Evolutionary conservation across 2,329 filamentous ascomycete species (phyloP), one percentile per base, ranked within the genome.

Genomic region (Pestalotiopsis sp.): DNA sequence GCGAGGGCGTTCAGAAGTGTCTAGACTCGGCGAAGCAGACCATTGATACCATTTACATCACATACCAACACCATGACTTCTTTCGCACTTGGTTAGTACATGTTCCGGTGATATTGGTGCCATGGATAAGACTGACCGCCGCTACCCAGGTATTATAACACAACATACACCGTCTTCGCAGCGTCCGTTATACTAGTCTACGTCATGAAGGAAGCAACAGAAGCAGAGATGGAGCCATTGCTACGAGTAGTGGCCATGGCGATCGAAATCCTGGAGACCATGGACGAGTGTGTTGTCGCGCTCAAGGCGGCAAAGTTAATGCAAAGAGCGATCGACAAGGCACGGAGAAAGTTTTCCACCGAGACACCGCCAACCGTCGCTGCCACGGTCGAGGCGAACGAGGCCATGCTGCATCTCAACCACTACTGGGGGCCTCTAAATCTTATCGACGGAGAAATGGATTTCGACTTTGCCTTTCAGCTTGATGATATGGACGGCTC

Each of bases 111-210:
- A 17, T 36, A 9, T 9, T 2, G 31, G 7, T 36, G 23, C 4
- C 39, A 57, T 20, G 20, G 13, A 64, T 39, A n/a, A 36, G 23
- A 11, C 7, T 6, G 14, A 23, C 20, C 49, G 38, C 45, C 39
- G 4, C 7, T 14, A 11, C 20, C 3, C 5, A 77, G 76, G 76
- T 78, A 76, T 66, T 76, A 77, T 67, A 78, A 78, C 65, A 77
- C 75, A 2, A 78, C 75, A 9, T 78, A 78, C 66, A 74, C 72
- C 1, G 71, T 75, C 20, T 78, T 78, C 49, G 75, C 76, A 4
- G 73, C 76, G 12, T 76, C 76, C 20, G 73, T 77, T 39, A 74
- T 77, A 39, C 70, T 78, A 12, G 72, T 77, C 2, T 76, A 77
- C 69, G 67, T 72, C 52, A 73, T 70, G 23, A 73, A 75, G 41